Evolutionary conservation across 23 red algal species (phyloP).

Genomic region (Chondrus crispus): DNA sequence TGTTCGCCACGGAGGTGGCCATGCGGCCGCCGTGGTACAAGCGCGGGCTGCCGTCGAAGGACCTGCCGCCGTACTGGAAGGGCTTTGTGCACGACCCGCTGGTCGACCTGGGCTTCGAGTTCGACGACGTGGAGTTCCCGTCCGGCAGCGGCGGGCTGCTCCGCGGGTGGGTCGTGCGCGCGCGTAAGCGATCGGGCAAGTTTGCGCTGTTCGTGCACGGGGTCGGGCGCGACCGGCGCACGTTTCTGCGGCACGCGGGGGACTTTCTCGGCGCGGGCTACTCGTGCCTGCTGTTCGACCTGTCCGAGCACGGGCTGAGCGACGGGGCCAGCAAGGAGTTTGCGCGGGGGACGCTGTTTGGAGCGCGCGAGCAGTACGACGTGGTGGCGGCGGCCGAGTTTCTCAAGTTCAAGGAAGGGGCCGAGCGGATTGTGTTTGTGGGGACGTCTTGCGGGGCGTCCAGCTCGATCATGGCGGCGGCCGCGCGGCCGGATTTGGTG

Average conservation of each 20-base stretch:
- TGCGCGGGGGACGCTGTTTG: slow-evolving; percentile 67
- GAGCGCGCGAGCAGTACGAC: slow-evolving; percentile 85
- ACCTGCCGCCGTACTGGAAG: slow-evolving; percentile 83
- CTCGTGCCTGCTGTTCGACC: slow-evolving; percentile 35
- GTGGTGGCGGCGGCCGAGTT: slow-evolving; percentile 75
- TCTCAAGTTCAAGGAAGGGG: not conserved
- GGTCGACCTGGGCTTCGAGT: slow-evolving; percentile 54
- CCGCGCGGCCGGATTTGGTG: slow-evolving; percentile 20
- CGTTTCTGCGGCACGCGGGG: slow-evolving; percentile 33
- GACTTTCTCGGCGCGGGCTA: not conserved
- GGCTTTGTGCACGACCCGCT: slow-evolving; percentile 74
- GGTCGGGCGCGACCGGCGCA: slow-evolving; percentile 51
- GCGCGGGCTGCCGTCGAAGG: slow-evolving; percentile 43
- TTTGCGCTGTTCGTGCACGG: slow-evolving; percentile 53
- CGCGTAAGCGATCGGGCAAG: too few relatives aligned
- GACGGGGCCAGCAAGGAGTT: not conserved
- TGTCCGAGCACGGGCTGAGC: slow-evolving; percentile 42
- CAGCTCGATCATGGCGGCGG: slow-evolving; percentile 68
- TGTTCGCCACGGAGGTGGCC: slow-evolving; percentile 82
- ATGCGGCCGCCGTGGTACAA: slow-evolving; percentile 97
- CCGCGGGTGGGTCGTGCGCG: not conserved
- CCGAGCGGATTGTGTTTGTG: slow-evolving; percentile 57
- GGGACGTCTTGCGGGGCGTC: slow-evolving; percentile 94
- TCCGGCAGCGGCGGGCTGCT: not conserved
- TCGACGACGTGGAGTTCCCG: slow-evolving; percentile 57